Base-by-base conservation (phyloP, 768 basidiomycete species). In the Phlebiopsis flavidoalba region DNA sequence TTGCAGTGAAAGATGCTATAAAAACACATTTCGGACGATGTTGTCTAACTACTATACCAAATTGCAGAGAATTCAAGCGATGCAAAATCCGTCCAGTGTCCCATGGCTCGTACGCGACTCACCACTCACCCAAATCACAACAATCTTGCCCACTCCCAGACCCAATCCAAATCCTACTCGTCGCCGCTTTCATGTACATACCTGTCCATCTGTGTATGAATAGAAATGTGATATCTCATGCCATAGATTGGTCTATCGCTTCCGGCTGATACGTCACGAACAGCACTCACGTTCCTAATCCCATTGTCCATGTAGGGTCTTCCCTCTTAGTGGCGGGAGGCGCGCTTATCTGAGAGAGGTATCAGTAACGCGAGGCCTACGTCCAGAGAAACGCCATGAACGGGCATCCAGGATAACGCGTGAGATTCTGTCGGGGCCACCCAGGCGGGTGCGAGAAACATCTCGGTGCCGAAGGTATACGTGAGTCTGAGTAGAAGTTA, bases 111-210 rank as follows among this genome's bases (percentile, higher is more conserved):
- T 31, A 31, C 6, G 26, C 26, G 26, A 6, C 26, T 64, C 62
- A 80, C 77, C 78, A 81, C 59, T 80, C 80, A n/a, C 71, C 60
- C 64, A 81, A 82, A 5, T 81, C 80, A n/a, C n/a, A 22, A 67
- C 69, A 60, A 82, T 60, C 63, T 76, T 80, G n/a, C 12, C 80
- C 80, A 43, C n/a, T 81, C 71, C 80, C 80, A 82, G 45, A 67
- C 71, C 80, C 80, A 82, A n/a, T n/a, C 80, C 80, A 82, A 54
- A 82, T 80, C 69, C 76, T 65, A n/a, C 62, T 82, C 81, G 33
- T 79, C 77, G 3, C 74, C 77, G n/a, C n/a, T n/a, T 63, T 80
- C 81, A 14, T n/a, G 26, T 31, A n/a, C 52, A 53, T 14, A n/a
- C n/a, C n/a, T n/a, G 15, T 36, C 31, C 21, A 33, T 33, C 50